Conservation (phyloP, 2,329 filamentous ascomycete genomes). For the Hymenoscyphus linearis region DNA sequence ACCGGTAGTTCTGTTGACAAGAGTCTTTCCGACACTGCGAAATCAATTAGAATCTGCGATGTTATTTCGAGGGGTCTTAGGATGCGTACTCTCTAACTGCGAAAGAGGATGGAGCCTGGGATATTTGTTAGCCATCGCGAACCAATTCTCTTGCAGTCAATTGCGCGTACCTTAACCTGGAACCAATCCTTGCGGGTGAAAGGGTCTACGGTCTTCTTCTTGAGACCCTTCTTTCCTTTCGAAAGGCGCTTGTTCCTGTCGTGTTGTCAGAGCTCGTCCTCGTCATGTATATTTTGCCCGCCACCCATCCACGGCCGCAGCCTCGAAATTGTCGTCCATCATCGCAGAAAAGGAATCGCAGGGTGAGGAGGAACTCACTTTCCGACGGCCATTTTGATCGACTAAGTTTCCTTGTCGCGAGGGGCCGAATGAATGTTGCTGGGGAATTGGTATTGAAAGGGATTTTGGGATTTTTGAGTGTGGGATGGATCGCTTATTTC, state of each 20-base stretch:
- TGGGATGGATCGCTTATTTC: no score
- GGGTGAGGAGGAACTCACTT: conserved; percentile 48
- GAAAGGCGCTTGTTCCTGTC: conserved; percentile 98
- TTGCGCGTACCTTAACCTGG: conserved; percentile 73
- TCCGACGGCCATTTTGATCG: conserved; percentile 74
- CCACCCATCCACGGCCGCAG: conserved; percentile 10
- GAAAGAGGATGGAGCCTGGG: conserved; percentile 88
- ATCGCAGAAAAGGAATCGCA: conserved; percentile 7
- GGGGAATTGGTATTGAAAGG: conserved; percentile 5
- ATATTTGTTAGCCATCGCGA: conserved; percentile 25
- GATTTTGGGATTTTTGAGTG: no score
- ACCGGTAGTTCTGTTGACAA: conserved; percentile 99
- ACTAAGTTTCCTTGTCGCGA: conserved; percentile 37
- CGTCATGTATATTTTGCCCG: conserved; percentile 16
- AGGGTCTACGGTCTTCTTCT: conserved; percentile 98
- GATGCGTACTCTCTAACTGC: conserved; percentile 78
- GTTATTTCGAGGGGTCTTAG: conserved; percentile 11
- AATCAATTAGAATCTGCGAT: conserved; percentile 31
- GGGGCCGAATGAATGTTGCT: conserved; percentile 22
- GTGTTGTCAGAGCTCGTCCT: conserved; percentile 27
- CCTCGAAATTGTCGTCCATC: conserved; percentile 6
- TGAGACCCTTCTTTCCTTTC: conserved; percentile 99
- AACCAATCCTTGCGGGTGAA: conserved; percentile 99
- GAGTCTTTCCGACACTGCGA: conserved; percentile 94
- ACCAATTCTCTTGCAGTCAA: conserved; percentile 5